Percentiles rank a stretch among this genome's conserved stretches.
Conservation (phyloP, 2,329 filamentous ascomycete species). For the Clarireedia homoeocarpa region DNA sequence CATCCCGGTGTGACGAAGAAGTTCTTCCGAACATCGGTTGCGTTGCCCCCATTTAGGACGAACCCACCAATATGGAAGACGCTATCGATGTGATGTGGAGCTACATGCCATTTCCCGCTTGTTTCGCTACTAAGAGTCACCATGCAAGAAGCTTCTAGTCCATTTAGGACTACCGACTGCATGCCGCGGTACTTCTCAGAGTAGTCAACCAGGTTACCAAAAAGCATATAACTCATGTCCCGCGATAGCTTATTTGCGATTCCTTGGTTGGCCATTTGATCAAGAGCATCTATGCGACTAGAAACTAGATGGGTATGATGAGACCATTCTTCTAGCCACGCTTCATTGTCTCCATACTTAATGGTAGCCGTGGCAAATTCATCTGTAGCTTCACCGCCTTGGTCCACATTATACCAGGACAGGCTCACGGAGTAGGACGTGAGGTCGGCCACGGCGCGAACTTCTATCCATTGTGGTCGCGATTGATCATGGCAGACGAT, state of each 20-base stretch:
- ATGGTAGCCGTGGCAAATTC: not conserved
- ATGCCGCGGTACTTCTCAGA: conserved; percentile 44
- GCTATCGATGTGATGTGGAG: conserved; percentile 50
- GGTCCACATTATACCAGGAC: not conserved
- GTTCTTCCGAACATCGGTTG: not conserved
- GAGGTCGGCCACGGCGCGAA: conserved; percentile 48
- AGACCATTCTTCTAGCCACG: not conserved
- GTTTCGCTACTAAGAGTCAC: conserved; percentile 36
- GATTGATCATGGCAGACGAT: conserved; percentile 34
- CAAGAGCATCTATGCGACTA: not conserved
- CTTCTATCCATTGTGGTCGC: conserved; percentile 37
- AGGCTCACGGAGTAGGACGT: not conserved
- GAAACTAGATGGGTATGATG: not conserved
- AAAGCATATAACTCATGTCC: conserved; percentile 67
- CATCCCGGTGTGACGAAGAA: conserved; percentile 37
- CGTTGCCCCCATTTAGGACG: conserved; percentile 47
- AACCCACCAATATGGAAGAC: conserved; percentile 50
- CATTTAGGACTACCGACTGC: conserved; percentile 44
- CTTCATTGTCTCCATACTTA: not conserved
- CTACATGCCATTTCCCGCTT: conserved; percentile 45
- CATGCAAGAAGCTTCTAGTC: conserved; percentile 36
- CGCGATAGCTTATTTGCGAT: conserved; percentile 25
- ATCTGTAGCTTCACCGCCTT: not conserved
- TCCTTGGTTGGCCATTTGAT: not conserved
- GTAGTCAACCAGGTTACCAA: conserved; percentile 47